These are phyloP conservation scores for Diphasiastrum complanatum DNA, from an alignment of 83 land plant species.

Conservation along the genomic window DNA sequence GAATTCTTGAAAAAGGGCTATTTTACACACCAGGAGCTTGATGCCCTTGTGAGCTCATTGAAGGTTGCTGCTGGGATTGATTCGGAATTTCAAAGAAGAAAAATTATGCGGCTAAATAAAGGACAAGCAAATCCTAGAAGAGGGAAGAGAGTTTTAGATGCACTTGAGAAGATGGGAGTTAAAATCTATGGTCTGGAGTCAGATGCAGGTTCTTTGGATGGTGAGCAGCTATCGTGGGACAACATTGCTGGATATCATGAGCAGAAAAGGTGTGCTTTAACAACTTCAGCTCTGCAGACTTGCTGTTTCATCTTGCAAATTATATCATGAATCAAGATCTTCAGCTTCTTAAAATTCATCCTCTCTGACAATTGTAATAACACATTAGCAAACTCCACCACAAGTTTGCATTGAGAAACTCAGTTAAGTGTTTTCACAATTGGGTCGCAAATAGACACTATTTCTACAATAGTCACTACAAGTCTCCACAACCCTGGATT, in stretches of 20 bases:
- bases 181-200: constrained; percentile 65
- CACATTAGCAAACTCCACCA: too few relatives aligned
- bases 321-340: too few relatives aligned
- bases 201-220: constrained; percentile 16
- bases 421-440: too few relatives aligned
- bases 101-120: constrained; percentile 8
- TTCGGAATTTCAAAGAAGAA: neutral
- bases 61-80: constrained; percentile 43
- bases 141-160: constrained; percentile 34
- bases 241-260: constrained; percentile 88
- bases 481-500: too few relatives aligned
- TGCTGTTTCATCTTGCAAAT: too few relatives aligned
- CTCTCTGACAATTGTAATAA: too few relatives aligned
- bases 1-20: constrained; percentile 78
- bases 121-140: constrained; percentile 19
- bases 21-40: constrained; percentile 60
- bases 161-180: constrained; percentile 84
- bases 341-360: too few relatives aligned
- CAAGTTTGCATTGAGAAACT: too few relatives aligned
- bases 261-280: constrained; percentile 66
- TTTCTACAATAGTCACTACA: too few relatives aligned
- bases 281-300: too few relatives aligned
- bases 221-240: constrained; percentile 62
- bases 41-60: constrained; percentile 58
- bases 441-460: too few relatives aligned